Base-by-base conservation (phyloP, 2,329 filamentous ascomycete species). In the Talaromyces sp. region DNA sequence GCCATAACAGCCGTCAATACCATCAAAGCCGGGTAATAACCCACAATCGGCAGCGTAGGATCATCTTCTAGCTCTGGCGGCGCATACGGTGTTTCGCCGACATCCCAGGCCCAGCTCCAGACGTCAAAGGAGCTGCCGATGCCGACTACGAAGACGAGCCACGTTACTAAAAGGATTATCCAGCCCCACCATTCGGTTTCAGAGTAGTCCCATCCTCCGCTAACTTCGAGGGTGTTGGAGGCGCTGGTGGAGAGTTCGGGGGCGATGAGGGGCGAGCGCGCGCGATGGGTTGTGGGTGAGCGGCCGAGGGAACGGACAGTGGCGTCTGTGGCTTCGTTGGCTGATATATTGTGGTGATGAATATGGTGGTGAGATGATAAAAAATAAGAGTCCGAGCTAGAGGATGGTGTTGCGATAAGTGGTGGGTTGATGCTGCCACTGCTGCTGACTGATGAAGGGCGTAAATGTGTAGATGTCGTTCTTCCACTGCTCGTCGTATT, bases 31-130 rank as follows among this genome's bases (percentile, higher is more conserved):
- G 95, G 95, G 77, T 99, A 99, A 77, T 99, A 99, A 9, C 96
- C 95, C 11, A 96, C 91, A 71, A 99, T 96, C 2, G 95, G 95
- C 69, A 99, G 77, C 2, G 93, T 98, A 6, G 90, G 88, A 76
- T 99, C 95, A 76, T 98, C 92, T 75, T 97, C 93, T 48, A 98
- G 82, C 78, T 98, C 93, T 3, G 93, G 93, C 58, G 93, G 93
- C 60, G 93, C 93, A 76, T 96, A 96, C 0, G 93, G 93, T 37
- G 92, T 97, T 75, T 93, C 92, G 52, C 93, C 93, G 1, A 98
- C 93, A 79, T 98, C 93, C 95, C 95, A 99, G 2, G 95, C 95
- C 95, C 95, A 99, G 76, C 88, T 95, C 95, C 95, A 99, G 23
- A 98, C 87, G 23, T 90, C 93, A 52, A 98, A 83, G 75, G 92